Evolutionary conservation across 768 basidiomycete genomes (phyloP), one percentile per base, ranked within the genome.

Genomic region (Podaxis sp.): DNA sequence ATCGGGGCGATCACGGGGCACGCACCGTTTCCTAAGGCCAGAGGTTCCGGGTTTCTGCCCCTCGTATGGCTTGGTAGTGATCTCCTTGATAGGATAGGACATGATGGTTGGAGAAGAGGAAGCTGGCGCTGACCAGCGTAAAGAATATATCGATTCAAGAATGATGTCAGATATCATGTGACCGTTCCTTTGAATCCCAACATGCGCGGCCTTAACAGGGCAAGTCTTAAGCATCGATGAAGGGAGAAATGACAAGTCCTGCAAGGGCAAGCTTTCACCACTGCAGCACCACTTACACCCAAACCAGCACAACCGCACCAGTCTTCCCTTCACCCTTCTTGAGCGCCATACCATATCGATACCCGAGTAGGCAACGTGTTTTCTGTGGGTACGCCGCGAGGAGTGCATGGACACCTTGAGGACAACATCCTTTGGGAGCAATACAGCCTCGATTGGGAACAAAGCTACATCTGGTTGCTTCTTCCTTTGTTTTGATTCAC

Each of bases 31-130:
- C 70, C 97, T 85, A 52, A 98, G 87, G 66, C 97, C 97, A 66
- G 97, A 98, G 11, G 97, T 98, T 64, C 97, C 97, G 24, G 97
- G 97, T 76, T 96, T 98, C 79, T 96, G 94, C 67, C 93, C 95
- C 3, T 94, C 91, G 72, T 86, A 96, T 22, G 94, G 90, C 73
- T 89, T 94, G 2, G 95, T 97, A 29, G 79, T 59, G 56, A 97
- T 81, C 67, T 89, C 86, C 75, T 90, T 83, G 72, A 89, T 74
- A 67, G 70, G 63, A 69, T 76, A 79, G 52, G 80, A 73, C 82
- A 84, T 85, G 56, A 27, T 57, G 36, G 64, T 33, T 41, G 50
- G 56, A 33, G 54, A 36, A 61, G 54, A 57, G 63, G 49, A 59
- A 41, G 55, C n/a, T 37, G 25, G 52, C 17, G 22, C n/a, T n/a